A percentile compares a stretch with the other conserved stretches of the same genome.
phyloP scores from a whole-genome alignment of 2,329 filamentous ascomycete genomes.

The Talaromyces sp. region DNA sequence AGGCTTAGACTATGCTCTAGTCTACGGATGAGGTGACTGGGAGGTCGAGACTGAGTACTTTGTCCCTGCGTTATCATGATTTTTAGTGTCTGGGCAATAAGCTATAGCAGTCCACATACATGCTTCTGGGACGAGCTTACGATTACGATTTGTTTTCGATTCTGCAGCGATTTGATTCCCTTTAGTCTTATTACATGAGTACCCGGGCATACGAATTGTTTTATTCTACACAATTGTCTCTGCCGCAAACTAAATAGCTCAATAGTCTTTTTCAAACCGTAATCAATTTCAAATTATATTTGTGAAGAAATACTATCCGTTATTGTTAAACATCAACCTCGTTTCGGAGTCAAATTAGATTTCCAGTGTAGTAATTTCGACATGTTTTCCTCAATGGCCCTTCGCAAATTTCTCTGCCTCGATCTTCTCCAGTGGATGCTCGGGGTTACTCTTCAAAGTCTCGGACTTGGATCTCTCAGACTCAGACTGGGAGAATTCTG shows the following conservation, averaged over 20 bases:
- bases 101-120: not conserved
- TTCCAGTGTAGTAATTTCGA: not conserved
- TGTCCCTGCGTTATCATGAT: constrained; percentile 13
- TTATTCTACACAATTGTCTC: no score
- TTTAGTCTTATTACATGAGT: constrained; percentile 11
- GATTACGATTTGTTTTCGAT: constrained; percentile 16
- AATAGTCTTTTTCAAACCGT: not conserved
- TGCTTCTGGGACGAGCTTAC: constrained; percentile 14
- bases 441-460: constrained; percentile 45
- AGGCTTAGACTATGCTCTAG: constrained; percentile 25
- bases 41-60: constrained; percentile 4
- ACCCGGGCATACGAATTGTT: constrained; percentile 9
- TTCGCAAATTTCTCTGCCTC: constrained; percentile 38
- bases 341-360: no score
- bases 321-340: no score
- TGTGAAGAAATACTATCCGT: no score
- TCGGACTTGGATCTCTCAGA: constrained; percentile 32
- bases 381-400: not conserved
- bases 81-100: constrained; percentile 1
- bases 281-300: not conserved
- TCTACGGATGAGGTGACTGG: not conserved
- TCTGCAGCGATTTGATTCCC: constrained; percentile 4
- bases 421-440: constrained; percentile 42
- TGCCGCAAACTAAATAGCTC: not conserved
- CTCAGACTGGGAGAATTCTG: constrained; percentile 20